A percentile compares a stretch with the other conserved stretches of the same genome.
These are phyloP conservation scores for Coniochaeta sp. DNA, from an alignment of 2,329 filamentous ascomycete species.

Conservation along the genomic window DNA sequence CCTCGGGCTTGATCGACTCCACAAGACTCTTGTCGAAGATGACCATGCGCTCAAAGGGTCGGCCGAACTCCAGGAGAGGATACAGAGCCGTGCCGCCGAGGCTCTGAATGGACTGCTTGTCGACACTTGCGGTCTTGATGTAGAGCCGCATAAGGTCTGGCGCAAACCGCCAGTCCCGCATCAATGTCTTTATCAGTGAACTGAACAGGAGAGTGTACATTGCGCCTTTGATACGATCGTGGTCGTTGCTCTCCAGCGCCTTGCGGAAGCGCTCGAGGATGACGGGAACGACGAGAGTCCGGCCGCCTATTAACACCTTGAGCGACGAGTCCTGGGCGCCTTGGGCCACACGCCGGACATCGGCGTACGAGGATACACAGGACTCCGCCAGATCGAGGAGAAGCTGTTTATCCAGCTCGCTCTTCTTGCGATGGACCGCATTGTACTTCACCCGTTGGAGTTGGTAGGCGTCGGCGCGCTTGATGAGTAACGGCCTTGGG, in stretches of 20 bases:
- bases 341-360: conserved; percentile 91
- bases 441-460: conserved; percentile 92
- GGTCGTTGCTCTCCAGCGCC: conserved; percentile 73
- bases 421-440: conserved; percentile 77
- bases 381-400: conserved; percentile 85
- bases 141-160: conserved; percentile 85
- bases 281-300: conserved; percentile 83
- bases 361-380: conserved; percentile 84
- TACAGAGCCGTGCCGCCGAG: conserved; percentile 76
- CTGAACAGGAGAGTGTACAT: conserved; percentile 89
- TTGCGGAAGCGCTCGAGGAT: conserved; percentile 71
- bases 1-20: conserved; percentile 61
- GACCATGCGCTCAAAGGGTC: conserved; percentile 78
- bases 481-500: conserved; percentile 83
- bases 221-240: conserved; percentile 88
- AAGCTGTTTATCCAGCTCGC: conserved; percentile 79
- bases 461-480: conserved; percentile 90
- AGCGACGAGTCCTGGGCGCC: conserved; percentile 87
- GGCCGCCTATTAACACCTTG: conserved; percentile 82
- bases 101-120: conserved; percentile 91
- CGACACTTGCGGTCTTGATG: conserved; percentile 81
- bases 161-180: conserved; percentile 91
- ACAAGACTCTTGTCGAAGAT: conserved; percentile 68
- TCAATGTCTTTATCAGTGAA: conserved; percentile 77
- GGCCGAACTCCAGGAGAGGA: conserved; percentile 85